Conservation (phyloP, 2,329 filamentous ascomycete genomes). For the Claviceps sp. region DNA sequence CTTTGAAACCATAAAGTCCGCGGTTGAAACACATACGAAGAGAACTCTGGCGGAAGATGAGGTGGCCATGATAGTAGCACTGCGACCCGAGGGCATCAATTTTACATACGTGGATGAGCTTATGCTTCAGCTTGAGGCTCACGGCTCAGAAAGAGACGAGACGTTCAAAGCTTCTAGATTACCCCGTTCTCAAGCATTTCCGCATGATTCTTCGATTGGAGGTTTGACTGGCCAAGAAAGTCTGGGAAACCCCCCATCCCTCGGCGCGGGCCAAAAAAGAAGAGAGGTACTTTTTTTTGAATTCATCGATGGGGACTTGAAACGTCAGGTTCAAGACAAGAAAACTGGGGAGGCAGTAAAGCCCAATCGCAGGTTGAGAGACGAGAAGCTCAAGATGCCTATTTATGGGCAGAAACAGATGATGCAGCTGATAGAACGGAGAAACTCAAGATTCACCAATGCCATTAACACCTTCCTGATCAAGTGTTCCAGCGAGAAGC, state of each 20-base stretch:
- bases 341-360: conserved; percentile 62
- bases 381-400: conserved; percentile 80
- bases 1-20: conserved; percentile 71
- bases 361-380: conserved; percentile 51
- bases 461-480: conserved; percentile 69
- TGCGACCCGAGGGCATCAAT: conserved; percentile 65
- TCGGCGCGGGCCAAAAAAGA: conserved; percentile 16
- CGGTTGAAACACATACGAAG: conserved; percentile 74
- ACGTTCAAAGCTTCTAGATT: conserved; percentile 39
- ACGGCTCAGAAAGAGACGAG: conserved; percentile 52
- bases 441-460: conserved; percentile 69
- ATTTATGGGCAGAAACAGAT: conserved; percentile 90
- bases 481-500: conserved; percentile 47
- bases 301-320: conserved; percentile 83
- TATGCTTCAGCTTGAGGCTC: conserved; percentile 66
- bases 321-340: conserved; percentile 58
- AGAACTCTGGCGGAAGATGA: conserved; percentile 59
- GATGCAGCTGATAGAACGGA: conserved; percentile 74
- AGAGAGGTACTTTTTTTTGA: conserved; percentile 78
- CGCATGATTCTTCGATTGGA: conserved; percentile 42
- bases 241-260: conserved; percentile 17
- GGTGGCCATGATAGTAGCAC: conserved; percentile 65
- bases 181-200: conserved; percentile 34
- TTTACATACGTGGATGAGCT: conserved; percentile 81
- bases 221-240: conserved; percentile 37